Base-by-base conservation (phyloP, 2,329 filamentous ascomycete genomes). In the Fusarium camptoceras region DNA sequence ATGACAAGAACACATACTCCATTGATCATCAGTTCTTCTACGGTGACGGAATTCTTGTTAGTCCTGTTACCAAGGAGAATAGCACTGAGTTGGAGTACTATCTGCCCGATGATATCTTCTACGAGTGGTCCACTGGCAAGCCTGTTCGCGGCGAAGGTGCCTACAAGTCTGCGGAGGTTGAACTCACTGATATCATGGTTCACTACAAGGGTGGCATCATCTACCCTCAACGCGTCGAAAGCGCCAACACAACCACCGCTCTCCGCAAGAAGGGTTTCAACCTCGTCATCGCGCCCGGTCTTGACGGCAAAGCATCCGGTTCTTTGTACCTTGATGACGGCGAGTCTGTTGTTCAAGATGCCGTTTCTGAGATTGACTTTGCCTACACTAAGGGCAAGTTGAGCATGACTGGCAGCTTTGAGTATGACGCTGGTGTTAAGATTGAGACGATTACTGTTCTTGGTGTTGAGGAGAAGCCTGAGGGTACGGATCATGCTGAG, bases 321-420 rank as follows among this genome's bases (percentile, higher is more conserved):
- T 82, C 82, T 22, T 80, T 95, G 62, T 94, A 94, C 74, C 82
- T 94, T 5, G 92, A 95, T 69, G 92, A 95, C 63, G 92, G 92
- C 15, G 87, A 88, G 64, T 89, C 85, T 24, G 73, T 94, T 41
- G 81, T 85, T 56, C 91, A 92, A 78, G 73, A 81, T 5, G 77
- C 74, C 2, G 87, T 84, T 6, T 88, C 85, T 1, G 80, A 87
- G 57, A 84, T 94, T 49, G 78, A 82, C n/a, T 92, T 94, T 73
- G 73, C 77, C 18, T 94, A 88, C 75, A 80, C 83, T 31, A 77
- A 83, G 6, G 85, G 86, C 30, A 81, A 80, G 59, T 81, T 92
- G 22, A 80, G 72, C 3, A 81, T 84, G 37, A 81, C 78, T 3
- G 89, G 89, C 1, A 78, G 74, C 1, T 91, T 90, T 75, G 86